These are phyloP conservation scores for Cinnamomum micranthum DNA, from an alignment of 164 flowering plant species.

Conservation along the genomic window DNA sequence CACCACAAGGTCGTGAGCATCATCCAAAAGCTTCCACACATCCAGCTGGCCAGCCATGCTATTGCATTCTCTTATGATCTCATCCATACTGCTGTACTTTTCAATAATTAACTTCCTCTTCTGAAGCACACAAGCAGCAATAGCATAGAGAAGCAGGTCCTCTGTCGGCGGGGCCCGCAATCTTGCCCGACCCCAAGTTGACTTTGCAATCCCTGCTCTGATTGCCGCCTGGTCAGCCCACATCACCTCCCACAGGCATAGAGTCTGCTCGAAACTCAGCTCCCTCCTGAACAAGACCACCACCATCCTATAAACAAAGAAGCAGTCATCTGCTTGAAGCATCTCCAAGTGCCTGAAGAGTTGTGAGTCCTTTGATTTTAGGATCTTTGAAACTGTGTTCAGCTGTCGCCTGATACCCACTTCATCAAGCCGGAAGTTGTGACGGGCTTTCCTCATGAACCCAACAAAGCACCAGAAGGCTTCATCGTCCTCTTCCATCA, in stretches of 20 bases:
- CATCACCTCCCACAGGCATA: constrained; percentile 96
- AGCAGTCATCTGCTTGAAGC: constrained; percentile 90
- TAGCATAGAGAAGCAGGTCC: constrained; percentile 81
- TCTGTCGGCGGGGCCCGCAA: constrained; percentile 89
- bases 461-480: constrained; percentile 99
- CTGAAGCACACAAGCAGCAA: constrained; percentile 92
- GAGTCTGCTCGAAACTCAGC: constrained; percentile 72
- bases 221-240: constrained; percentile 98
- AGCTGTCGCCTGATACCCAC: constrained; percentile 84
- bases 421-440: constrained; percentile 92
- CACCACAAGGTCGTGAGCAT: constrained; percentile 84
- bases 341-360: constrained; percentile 82
- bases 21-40: constrained; percentile 94
- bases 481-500: constrained; percentile 72
- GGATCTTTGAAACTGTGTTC: constrained; percentile 74
- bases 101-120: constrained; percentile 83
- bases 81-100: constrained; percentile 89
- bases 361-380: constrained; percentile 79
- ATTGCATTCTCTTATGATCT: constrained; percentile 86
- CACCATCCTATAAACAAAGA: constrained; percentile 96
- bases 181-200: constrained; percentile 83
- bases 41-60: constrained; percentile 91
- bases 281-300: constrained; percentile 91
- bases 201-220: constrained; percentile 76
- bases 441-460: constrained; percentile 90